Percentiles rank a stretch among this genome's conserved stretches.
phyloP scores from a whole-genome alignment of 2,329 filamentous ascomycete genomes.

The Scleromitrula shiraiana region DNA sequence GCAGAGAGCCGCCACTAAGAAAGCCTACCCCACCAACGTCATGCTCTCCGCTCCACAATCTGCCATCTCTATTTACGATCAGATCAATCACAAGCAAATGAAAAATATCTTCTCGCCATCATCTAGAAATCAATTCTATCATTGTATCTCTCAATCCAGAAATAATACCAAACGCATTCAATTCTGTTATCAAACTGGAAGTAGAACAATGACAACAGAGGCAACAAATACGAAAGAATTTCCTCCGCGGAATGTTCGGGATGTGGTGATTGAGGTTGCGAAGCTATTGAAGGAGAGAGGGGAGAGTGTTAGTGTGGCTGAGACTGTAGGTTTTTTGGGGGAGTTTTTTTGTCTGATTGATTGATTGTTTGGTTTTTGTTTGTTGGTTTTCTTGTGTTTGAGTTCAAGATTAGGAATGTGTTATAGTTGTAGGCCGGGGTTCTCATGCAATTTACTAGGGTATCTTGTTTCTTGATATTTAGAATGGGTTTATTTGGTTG shows the following conservation, averaged over 20 bases:
- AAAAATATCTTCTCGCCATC: not conserved
- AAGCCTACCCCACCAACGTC: conserved; percentile 2
- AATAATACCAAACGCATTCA: not conserved
- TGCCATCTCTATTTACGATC: not conserved
- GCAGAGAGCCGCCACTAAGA: conserved; percentile 1
- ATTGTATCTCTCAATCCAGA: not conserved
- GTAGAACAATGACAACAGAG: not conserved
- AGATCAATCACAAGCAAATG: not conserved
- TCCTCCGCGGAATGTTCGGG: conserved; percentile 23
- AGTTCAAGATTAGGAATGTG: not conserved
- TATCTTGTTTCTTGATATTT: no score
- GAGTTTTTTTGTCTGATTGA: not conserved
- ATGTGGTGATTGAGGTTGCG: conserved; percentile 38
- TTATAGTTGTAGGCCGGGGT: not conserved
- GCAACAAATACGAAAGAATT: conserved; percentile 19
- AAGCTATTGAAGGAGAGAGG: conserved; percentile 44
- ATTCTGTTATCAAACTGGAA: no score
- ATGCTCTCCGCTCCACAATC: conserved; percentile 5
- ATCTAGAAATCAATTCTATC: not conserved
- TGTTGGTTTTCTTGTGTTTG: not conserved
- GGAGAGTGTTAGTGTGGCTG: conserved; percentile 52
- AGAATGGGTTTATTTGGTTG: not conserved
- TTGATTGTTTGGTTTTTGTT: not conserved
- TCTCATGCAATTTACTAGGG: no score
- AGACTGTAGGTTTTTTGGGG: conserved; percentile 46